These are phyloP conservation scores for Jamesozyma spencerorum DNA, from an alignment of 805 yeast genomes.

Conservation along the genomic window DNA sequence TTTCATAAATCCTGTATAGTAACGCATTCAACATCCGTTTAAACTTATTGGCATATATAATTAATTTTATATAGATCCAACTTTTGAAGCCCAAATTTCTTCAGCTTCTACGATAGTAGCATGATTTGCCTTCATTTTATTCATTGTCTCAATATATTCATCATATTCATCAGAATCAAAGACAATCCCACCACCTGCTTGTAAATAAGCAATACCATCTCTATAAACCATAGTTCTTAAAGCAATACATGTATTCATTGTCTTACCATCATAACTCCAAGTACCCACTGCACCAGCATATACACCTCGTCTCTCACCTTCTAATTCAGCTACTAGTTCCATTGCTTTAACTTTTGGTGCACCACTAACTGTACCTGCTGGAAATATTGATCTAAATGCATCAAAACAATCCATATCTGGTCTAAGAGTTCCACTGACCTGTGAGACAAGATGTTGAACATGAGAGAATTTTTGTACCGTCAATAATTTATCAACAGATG, in stretches of 20 bases:
- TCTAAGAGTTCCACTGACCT: constrained; percentile 86
- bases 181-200: constrained; percentile 99
- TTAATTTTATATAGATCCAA: constrained; percentile 19
- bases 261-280: constrained; percentile 91
- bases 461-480: constrained; percentile 91
- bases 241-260: constrained; percentile 97
- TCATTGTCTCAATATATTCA: constrained; percentile 92
- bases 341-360: constrained; percentile 97
- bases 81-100: constrained; percentile 51
- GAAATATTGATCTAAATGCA: constrained; percentile 95
- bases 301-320: constrained; percentile 86
- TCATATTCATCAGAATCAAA: constrained; percentile 91
- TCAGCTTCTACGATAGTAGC: constrained; percentile 91
- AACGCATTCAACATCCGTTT: constrained; percentile 33
- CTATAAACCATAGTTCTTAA: constrained; percentile 93
- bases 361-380: constrained; percentile 98
- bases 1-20: constrained; percentile 11
- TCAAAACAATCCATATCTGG: constrained; percentile 82
- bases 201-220: constrained; percentile 82
- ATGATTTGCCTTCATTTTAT: constrained; percentile 91
- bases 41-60: no score
- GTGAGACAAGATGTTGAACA: constrained; percentile 93
- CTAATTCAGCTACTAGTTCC: constrained; percentile 87
- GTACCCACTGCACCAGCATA: constrained; percentile 99
- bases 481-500: constrained; percentile 78